Evolutionary conservation across 345 rosid genomes (phyloP).

Genomic region (Eucalyptus marginata): DNA sequence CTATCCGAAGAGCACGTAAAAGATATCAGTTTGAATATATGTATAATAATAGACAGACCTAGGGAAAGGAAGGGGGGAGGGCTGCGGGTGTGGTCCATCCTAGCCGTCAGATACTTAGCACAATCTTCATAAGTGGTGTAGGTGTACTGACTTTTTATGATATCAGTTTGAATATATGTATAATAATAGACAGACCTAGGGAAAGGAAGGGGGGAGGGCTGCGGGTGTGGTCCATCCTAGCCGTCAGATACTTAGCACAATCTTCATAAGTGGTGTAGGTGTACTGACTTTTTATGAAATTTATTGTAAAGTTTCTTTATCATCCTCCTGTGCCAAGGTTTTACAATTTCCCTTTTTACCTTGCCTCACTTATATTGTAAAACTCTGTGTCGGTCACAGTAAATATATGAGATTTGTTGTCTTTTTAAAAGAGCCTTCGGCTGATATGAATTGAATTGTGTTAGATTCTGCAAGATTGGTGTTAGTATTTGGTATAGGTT

Average conservation of each 20-base stretch:
- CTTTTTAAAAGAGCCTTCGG: neutral
- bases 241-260: neutral
- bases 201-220: fast-evolving
- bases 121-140: neutral
- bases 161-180: neutral
- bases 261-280: neutral
- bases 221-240: neutral
- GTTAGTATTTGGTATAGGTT: neutral
- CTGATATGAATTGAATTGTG: neutral
- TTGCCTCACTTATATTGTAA: neutral
- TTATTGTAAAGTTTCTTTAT: neutral
- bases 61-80: neutral
- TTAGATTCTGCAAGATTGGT: neutral
- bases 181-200: neutral
- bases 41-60: neutral
- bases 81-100: neutral
- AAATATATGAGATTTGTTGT: neutral
- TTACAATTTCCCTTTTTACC: neutral
- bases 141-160: neutral
- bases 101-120: neutral
- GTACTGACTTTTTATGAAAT: neutral
- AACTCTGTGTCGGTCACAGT: neutral
- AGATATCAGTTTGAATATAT: neutral
- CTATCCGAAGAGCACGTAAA: neutral
- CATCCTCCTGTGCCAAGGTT: neutral